A percentile compares a stretch with the other conserved stretches of the same genome.
These are phyloP conservation scores for Alternaria postmessia DNA, from an alignment of 2,329 filamentous ascomycete genomes.

Conservation along the genomic window DNA sequence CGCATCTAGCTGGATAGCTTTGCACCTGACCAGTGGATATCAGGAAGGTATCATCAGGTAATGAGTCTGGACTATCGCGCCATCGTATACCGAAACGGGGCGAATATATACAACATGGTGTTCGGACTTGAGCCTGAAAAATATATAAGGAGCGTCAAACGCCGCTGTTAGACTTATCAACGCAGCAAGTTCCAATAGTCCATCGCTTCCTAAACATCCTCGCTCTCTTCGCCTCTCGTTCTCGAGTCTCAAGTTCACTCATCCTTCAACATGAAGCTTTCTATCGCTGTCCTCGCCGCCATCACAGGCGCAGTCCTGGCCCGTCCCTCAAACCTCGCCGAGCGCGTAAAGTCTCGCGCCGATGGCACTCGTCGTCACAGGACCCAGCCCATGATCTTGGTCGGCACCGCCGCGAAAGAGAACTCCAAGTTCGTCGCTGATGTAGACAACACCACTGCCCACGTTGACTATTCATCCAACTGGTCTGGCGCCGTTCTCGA, in stretches of 20 bases:
- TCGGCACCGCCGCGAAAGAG: slow-evolving; percentile 21
- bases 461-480: slow-evolving; percentile 63
- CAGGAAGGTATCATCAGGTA: slow-evolving; percentile 6
- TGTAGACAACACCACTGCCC: slow-evolving; percentile 46
- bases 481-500: slow-evolving; percentile 67
- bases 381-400: slow-evolving; percentile 24
- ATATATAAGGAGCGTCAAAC: background rate
- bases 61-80: background rate
- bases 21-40: background rate
- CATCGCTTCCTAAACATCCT: background rate
- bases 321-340: slow-evolving; percentile 24
- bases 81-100: background rate
- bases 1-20: background rate
- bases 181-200: background rate
- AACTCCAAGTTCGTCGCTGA: slow-evolving; percentile 19
- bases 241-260: background rate
- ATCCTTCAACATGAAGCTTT: slow-evolving; percentile 23
- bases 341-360: slow-evolving; percentile 25
- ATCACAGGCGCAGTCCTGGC: slow-evolving; percentile 21
- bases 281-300: slow-evolving; percentile 18
- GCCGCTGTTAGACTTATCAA: background rate
- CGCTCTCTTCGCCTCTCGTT: background rate
- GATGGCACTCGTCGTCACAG: slow-evolving; percentile 24
- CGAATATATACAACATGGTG: background rate
- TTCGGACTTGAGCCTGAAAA: background rate